Base-by-base conservation (phyloP, 257 asterid genomes). In the Ajuga chamaepitys region DNA sequence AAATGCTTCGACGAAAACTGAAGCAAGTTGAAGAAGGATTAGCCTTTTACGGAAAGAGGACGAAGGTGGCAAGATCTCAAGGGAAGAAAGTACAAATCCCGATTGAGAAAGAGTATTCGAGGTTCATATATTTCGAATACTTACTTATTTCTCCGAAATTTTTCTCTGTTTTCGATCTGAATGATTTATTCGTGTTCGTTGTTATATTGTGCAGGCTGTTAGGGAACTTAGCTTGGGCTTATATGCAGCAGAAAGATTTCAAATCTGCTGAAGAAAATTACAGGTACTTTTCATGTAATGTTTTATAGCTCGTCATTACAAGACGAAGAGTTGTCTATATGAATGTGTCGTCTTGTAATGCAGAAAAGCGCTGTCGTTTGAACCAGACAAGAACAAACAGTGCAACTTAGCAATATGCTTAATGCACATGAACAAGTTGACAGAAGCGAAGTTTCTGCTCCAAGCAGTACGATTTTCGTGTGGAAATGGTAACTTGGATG, bases 191-290 rank as follows among this genome's bases (percentile, higher is more conserved):
- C 25, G 20, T 16, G 44, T 63, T 41, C 44, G 6, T 30, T n/a
- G 50, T 28, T 34, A 37, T 17, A 41, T 16, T 64, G 54, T 64
- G 54, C 74, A 92, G 99, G 82, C 64, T 94, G 86, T 76, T 90
- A 61, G 99, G 99, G 52, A 90, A 90, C 68, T 71, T 94, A 77
- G 99, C 95, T 21, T 94, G 99, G 99, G 94, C 95, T 10, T 77
- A 79, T 58, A 79, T 94, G 92, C 95, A 85, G 76, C 75, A 65
- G 21, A 76, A 83, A 53, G 93, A 94, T 72, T 90, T 61, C 77
- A 85, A 73, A 65, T 82, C 83, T 2, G 96, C 97, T 2, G 97
- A 85, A 75, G 95, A 90, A 51, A 50, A 75, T 61, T 94, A 90
- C 65, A 83, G 98, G 98, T 89, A 74, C 18, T 24, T 37, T 13